These are phyloP conservation scores for Eimeria sp. DNA, from an alignment of 169 alveolate species.

Conservation along the genomic window DNA sequence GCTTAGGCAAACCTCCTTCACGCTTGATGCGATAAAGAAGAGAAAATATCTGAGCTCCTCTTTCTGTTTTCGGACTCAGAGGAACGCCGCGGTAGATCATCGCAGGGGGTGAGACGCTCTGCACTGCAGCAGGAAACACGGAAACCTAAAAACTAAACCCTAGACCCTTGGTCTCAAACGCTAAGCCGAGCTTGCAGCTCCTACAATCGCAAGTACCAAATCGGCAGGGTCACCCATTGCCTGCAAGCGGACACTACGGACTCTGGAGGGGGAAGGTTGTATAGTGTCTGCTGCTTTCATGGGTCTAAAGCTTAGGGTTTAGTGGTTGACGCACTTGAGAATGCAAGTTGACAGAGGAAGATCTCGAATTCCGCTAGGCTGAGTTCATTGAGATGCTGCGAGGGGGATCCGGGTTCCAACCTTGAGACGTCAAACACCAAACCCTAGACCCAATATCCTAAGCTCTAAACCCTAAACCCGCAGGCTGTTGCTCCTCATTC, in stretches of 20 bases:
- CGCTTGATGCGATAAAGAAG: slow-evolving; percentile 44
- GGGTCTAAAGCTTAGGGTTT: slow-evolving; percentile 58
- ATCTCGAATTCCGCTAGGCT: slow-evolving; percentile 41
- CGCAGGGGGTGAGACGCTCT: slow-evolving; percentile 10
- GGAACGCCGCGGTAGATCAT: slow-evolving; percentile 29
- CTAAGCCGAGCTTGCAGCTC: neutral
- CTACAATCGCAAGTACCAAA: neutral
- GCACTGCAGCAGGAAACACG: slow-evolving; percentile 43
- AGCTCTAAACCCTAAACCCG: slow-evolving; percentile 35
- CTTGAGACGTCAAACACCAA: neutral
- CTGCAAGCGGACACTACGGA: neutral
- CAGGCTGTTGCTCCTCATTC: neutral
- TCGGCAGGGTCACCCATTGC: neutral
- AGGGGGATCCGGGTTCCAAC: slow-evolving; percentile 34
- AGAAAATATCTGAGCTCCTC: slow-evolving; percentile 39
- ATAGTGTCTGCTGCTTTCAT: neutral
- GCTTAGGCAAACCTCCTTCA: slow-evolving; percentile 21
- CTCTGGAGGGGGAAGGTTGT: neutral
- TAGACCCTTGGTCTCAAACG: neutral
- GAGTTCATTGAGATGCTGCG: slow-evolving; percentile 55
- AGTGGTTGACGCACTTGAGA: slow-evolving; percentile 23
- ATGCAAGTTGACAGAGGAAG: slow-evolving; percentile 64
- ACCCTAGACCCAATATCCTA: slow-evolving; percentile 23
- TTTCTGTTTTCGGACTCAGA: slow-evolving; percentile 42
- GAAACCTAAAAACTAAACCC: slow-evolving; percentile 53